These are phyloP conservation scores for Kregervanrija fluxuum DNA, from an alignment of 805 yeast species.

Conservation along the genomic window DNA sequence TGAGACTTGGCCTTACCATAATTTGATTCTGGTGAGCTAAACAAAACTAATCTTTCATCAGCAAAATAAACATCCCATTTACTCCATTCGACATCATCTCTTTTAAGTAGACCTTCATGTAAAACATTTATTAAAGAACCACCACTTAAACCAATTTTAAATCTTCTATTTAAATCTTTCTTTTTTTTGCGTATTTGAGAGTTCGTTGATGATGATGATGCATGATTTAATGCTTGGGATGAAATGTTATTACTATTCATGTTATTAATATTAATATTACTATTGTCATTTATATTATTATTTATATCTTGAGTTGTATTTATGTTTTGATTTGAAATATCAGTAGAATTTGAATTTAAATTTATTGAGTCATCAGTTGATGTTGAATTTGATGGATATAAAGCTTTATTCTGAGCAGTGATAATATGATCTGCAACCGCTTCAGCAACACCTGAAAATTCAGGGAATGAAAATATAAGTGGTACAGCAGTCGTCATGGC, in stretches of 20 bases:
- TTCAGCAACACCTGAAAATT: conserved; percentile 83
- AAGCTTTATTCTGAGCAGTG: conserved; percentile 73
- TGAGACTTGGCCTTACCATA: conserved; percentile 84
- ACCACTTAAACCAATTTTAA: conserved; percentile 87
- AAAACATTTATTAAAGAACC: conserved; percentile 86
- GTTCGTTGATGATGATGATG: conserved; percentile 15
- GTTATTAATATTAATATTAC: conserved; percentile 6
- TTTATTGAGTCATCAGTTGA: not conserved
- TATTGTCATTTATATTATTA: conserved; percentile 5
- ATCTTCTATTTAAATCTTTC: conserved; percentile 58
- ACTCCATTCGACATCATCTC: conserved; percentile 74
- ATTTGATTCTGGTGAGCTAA: conserved; percentile 73
- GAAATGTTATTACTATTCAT: conserved; percentile 6
- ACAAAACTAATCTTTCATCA: conserved; percentile 91
- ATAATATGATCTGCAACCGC: conserved; percentile 95
- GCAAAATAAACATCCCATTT: conserved; percentile 96
- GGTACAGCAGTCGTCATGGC: conserved; percentile 91
- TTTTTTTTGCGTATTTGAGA: conserved; percentile 34
- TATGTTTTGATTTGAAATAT: not conserved
- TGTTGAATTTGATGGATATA: conserved; percentile 23
- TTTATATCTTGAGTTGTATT: not conserved
- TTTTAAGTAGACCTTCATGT: conserved; percentile 72
- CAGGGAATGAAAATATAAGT: conserved; percentile 85
- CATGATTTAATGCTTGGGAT: conserved; percentile 1
- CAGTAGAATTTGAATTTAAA: not conserved